These are phyloP conservation scores for Aspergillus niger DNA, from an alignment of 2,329 filamentous ascomycete species.

Conservation along the genomic window DNA sequence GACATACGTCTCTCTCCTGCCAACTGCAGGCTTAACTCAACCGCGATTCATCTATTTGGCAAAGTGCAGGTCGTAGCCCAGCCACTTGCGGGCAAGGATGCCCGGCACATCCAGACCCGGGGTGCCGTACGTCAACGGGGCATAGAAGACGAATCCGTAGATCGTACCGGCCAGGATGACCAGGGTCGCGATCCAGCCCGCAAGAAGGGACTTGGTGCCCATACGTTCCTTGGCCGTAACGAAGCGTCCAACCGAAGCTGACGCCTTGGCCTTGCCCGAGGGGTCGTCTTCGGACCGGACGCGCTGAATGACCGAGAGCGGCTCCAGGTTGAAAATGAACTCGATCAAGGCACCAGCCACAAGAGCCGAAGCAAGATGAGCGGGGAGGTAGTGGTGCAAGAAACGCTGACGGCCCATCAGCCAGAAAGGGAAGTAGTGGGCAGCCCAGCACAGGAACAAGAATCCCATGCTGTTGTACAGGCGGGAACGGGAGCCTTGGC, in stretches of 20 bases:
- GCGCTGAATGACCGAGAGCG: conserved; percentile 44
- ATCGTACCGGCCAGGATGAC: conserved; percentile 69
- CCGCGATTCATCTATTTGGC: conserved; percentile 70
- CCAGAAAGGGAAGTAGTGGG: conserved; percentile 96
- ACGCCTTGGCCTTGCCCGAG: conserved; percentile 45
- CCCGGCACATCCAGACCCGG: conserved; percentile 79
- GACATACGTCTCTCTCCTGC: background rate
- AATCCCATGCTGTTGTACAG: conserved; percentile 99
- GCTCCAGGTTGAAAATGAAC: conserved; percentile 92
- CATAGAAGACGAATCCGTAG: conserved; percentile 88
- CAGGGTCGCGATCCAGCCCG: conserved; percentile 74
- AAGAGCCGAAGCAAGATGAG: conserved; percentile 85
- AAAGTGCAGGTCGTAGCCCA: conserved; percentile 97
- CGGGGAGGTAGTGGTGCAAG: conserved; percentile 94
- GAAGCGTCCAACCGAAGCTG: conserved; percentile 54
- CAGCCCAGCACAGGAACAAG: conserved; percentile 97
- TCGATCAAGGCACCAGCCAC: conserved; percentile 90
- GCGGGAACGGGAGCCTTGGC: conserved; percentile 78
- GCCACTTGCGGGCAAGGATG: conserved; percentile 86
- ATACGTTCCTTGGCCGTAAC: conserved; percentile 80
- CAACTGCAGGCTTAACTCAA: background rate
- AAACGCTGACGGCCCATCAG: conserved; percentile 98
- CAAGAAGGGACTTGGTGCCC: conserved; percentile 72
- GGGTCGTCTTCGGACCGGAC: conserved; percentile 50
- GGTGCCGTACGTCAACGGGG: conserved; percentile 92